Evolutionary conservation across 78 protist species (phyloP), one percentile per base, ranked within the genome.

Genomic region (Goniomonas avonlea): DNA sequence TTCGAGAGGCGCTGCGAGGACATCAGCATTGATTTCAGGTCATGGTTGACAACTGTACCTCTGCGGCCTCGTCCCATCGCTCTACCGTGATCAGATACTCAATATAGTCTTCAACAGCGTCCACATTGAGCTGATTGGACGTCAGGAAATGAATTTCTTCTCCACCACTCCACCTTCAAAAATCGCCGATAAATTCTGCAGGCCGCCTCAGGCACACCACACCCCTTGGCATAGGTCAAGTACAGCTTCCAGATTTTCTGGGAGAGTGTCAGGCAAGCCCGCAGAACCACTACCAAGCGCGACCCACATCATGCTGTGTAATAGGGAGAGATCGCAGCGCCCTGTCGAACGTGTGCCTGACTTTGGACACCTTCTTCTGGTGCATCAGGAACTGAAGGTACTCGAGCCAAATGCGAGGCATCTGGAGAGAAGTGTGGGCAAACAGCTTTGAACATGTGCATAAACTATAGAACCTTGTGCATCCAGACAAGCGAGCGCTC

Each of bases 331-430:
- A 35, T 17, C 86, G 81, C 31, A 97, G 91, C n/a, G 98, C 97
- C 23, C 96, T 43, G 81, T 96, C 73, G 61, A 90, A 88, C 35
- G 88, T 63, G 61, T 55, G 88, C n/a, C 98, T 79, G 5, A 97
- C 88, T 25, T 47, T 7, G 37, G 97, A 94, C 59, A 95, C 35
- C 40, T 31, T 34, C 63, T 75, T 50, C 63, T 92, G 98, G 18
- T 18, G 7, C 55, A 77, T 25, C 39, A 97, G 85, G 45, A 95
- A 79, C 37, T 50, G 39, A 45, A 74, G 41, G 80, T 94, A 96
- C 34, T 96, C 98, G 18, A 90, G 11, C 99, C 99, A 97, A 20
- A 97, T 85, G 43, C 99, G 89, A 8, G 99, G 99, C 99, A 97
- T 97, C 96, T 94, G 59, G 34, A 41, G 35, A 47, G 20, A 53